Base-by-base conservation (phyloP, 2,329 filamentous ascomycete species). In the Sporothrix variecibatus region DNA sequence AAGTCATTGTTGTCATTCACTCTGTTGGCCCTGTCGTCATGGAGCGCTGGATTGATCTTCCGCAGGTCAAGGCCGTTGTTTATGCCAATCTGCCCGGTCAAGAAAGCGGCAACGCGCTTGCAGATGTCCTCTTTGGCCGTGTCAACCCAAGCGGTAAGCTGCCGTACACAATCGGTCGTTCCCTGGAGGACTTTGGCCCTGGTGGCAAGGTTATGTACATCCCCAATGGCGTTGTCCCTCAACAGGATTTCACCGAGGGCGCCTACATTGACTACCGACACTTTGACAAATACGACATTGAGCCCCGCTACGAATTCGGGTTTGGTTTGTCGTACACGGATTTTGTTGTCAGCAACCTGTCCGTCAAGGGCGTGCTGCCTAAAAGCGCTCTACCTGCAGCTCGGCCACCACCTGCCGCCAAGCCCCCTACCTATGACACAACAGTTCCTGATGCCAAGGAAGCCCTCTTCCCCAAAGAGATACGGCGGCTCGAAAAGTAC, bases 201-300 rank as follows among this genome's bases (percentile, higher is more conserved):
- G 89, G 88, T 20, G 92, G 87, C 23, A 87, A 91, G 78, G 86
- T 96, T 53, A 84, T 94, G 76, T 93, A 92, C 79, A 84, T 89
- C 68, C 89, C 92, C 0, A 92, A 93, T 77, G 89, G 87, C 20
- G 84, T 93, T 3, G 85, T 91, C 1, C 93, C 94, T 0, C 94
- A 97, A 79, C 93, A 97, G 78, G 91, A 94, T 76, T 97, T 96
- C 80, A 87, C 86, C 0, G 94, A 97, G 80, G 94, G 94, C 0
- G 83, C 97, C 0, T 95, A 95, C 80, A 91, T 97, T 77, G 95
- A 98, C 84, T 97, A 98, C 83, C 91, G 94, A 15, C 89, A 95
- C 81, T 95, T 98, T 78, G 94, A 97, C 84, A 93, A 92, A 80
- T 82, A 91, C 72, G 85, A 87, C 73, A 91, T 96, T 75, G 85